These are phyloP conservation scores for Bathelium albidoporum DNA, from an alignment of 495 filamentous ascomycete genomes.

Conservation along the genomic window DNA sequence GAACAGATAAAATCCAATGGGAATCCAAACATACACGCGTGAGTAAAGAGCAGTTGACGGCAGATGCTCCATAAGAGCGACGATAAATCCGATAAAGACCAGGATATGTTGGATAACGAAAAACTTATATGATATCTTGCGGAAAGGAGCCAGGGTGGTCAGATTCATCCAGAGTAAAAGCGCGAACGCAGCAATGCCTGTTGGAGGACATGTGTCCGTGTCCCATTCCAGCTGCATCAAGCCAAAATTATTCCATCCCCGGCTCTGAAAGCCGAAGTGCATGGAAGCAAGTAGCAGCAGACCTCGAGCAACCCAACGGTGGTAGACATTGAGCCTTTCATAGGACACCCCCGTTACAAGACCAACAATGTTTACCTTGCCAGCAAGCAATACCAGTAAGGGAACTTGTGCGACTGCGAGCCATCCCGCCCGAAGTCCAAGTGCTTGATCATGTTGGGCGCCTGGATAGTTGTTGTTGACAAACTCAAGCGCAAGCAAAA, in stretches of 20 bases:
- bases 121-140: slow-evolving; percentile 14
- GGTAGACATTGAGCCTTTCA: slow-evolving; percentile 18
- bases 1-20: slow-evolving; percentile 58
- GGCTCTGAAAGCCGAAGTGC: slow-evolving; percentile 14
- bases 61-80: slow-evolving; percentile 12
- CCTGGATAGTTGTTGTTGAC: slow-evolving; percentile 11
- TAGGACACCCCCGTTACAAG: slow-evolving; percentile 15
- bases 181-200: slow-evolving; percentile 16
- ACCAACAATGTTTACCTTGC: slow-evolving; percentile 18
- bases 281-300: slow-evolving; percentile 15
- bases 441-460: slow-evolving; percentile 14
- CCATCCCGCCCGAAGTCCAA: slow-evolving; percentile 12
- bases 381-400: slow-evolving; percentile 18
- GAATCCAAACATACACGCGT: slow-evolving; percentile 32
- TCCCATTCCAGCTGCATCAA: slow-evolving; percentile 15
- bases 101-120: slow-evolving; percentile 18
- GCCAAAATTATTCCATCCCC: slow-evolving; percentile 13
- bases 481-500: slow-evolving; percentile 18
- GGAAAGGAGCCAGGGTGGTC: slow-evolving; percentile 14
- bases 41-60: slow-evolving; percentile 11
- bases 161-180: slow-evolving; percentile 18
- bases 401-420: slow-evolving; percentile 18
- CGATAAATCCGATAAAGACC: slow-evolving; percentile 17
- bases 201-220: slow-evolving; percentile 13
- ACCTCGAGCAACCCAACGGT: slow-evolving; percentile 16